Evolutionary conservation across 176 grass and related monocot species (phyloP), one percentile per base, ranked within the genome.

Genomic region (Carex kokanica): DNA sequence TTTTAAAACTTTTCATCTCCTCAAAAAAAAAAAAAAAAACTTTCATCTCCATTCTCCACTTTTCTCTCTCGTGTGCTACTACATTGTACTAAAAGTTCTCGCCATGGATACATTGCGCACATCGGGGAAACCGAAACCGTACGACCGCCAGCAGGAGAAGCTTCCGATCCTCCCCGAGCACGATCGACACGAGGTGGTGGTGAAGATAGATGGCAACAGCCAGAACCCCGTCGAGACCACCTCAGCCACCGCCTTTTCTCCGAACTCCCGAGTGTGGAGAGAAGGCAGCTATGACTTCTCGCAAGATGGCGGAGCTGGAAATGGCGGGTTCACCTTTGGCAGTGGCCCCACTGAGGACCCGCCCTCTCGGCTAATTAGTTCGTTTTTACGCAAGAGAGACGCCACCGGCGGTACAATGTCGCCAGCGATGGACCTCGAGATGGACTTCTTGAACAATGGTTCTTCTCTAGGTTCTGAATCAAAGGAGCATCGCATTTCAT

Each of bases 321-420:
- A 70, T 7, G 40, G 45, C 10, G 65, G 85, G 38, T 78, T 74
- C 4, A 70, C 56, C 17, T 99, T 99, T 81, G 94, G 91, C 14
- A 87, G 78, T 86, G 91, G 60, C 84, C 86, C 41, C 69, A 78
- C 55, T 20, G 89, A 99, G 0, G 96, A 95, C 59, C 96, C 96
- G 4, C 93, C 96, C 0, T 87, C 71, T 40, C 88, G 89, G 14
- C 88, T 95, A 38, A 99, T 99, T 29, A 88, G 89, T 20, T 91
- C 20, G 55, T 99, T 99, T 84, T 75, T 99, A 18, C 89, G 84
- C 25, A 91, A 86, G 84, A 91, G 92, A 74, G 86, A 83, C n/a
- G 89, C 88, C 0, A 55, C 85, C 45, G 93, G 96, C 10, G 80
- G 71, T 3, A 91, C 89, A 63, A 0, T 95, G 71, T 85, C 91